Conservation (phyloP, 1,284 basidiomycete genomes). For the Pseudozyma hubeiensis region DNA sequence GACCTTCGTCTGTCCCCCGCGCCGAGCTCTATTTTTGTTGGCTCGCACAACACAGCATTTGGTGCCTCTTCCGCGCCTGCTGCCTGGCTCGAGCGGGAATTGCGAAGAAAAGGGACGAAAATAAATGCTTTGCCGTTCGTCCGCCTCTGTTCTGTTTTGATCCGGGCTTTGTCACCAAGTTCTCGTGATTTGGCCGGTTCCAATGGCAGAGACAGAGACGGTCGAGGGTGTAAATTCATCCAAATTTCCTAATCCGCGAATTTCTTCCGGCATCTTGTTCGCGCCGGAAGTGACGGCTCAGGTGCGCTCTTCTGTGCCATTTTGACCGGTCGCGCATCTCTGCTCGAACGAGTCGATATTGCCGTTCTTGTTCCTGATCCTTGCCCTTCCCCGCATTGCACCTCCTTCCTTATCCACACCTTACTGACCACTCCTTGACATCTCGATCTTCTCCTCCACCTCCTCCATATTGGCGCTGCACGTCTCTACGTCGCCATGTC, state of each 20-base stretch:
- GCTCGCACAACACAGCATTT: background rate
- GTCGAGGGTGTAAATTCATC: background rate
- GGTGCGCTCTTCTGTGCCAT: background rate
- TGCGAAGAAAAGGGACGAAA: background rate
- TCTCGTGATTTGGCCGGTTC: too few relatives aligned
- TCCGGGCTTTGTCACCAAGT: too few relatives aligned
- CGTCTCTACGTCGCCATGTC: conserved; percentile 25
- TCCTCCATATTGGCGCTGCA: background rate
- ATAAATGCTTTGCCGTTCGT: background rate
- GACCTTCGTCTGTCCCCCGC: background rate
- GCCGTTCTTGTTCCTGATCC: background rate
- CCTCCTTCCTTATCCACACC: background rate
- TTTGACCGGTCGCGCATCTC: background rate
- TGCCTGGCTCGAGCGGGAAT: conserved; percentile 17
- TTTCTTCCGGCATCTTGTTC: conserved; percentile 10
- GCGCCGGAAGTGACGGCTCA: conserved; percentile 31
- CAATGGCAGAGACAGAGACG: too few relatives aligned
- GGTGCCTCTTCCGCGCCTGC: too few relatives aligned
- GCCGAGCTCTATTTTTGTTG: conserved; percentile 3
- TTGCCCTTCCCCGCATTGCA: conserved; percentile 1
- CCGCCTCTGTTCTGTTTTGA: too few relatives aligned
- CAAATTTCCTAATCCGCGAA: too few relatives aligned
- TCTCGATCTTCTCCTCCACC: background rate
- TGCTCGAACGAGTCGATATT: background rate
- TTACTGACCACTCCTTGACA: background rate